Conservation (phyloP, 108 stramenopile species). For the Cyclostephanos invisitatus region DNA sequence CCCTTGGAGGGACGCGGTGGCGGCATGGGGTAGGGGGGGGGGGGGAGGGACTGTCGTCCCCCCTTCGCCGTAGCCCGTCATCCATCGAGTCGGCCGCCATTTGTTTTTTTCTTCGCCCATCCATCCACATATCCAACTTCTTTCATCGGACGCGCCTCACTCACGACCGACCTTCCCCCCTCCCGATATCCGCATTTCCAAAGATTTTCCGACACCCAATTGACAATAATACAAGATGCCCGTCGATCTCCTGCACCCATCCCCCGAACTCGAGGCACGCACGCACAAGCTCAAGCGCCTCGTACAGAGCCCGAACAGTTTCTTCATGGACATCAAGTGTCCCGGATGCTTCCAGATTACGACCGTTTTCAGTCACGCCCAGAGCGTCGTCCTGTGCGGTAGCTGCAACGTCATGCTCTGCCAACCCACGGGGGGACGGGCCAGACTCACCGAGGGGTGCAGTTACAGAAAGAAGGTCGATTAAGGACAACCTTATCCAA, state of each 20-base stretch:
- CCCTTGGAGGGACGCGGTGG: too few species aligned
- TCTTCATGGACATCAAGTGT: slow-evolving; percentile 99
- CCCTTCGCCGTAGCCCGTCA: too few species aligned
- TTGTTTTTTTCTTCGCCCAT: too few species aligned
- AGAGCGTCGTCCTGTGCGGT: slow-evolving; percentile 97
- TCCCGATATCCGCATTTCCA: too few species aligned
- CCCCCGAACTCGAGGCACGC: slow-evolving; percentile 86
- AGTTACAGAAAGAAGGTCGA: slow-evolving; percentile 99
- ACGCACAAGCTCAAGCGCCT: slow-evolving; percentile 99
- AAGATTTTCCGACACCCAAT: slow-evolving; percentile 55
- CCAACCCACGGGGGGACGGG: slow-evolving; percentile 98
- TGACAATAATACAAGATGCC: slow-evolving; percentile 80
- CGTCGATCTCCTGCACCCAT: slow-evolving; percentile 95
- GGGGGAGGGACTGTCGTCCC: too few species aligned
- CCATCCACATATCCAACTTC: too few species aligned
- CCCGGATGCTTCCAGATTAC: slow-evolving; percentile 99
- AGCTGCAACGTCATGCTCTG: slow-evolving; percentile 97
- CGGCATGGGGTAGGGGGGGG: too few species aligned
- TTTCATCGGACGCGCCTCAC: background rate
- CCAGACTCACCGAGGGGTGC: slow-evolving; percentile 98
- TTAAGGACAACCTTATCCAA: slow-evolving; percentile 51
- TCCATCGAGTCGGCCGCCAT: background rate
- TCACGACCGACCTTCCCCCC: slow-evolving; percentile 83
- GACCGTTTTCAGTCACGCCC: slow-evolving; percentile 91
- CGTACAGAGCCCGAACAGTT: slow-evolving; percentile 98